Evolutionary conservation across 225 moss, liverwort and hornwort genomes (phyloP).

Genomic region (Bryoerythrophyllum caledonicum): DNA sequence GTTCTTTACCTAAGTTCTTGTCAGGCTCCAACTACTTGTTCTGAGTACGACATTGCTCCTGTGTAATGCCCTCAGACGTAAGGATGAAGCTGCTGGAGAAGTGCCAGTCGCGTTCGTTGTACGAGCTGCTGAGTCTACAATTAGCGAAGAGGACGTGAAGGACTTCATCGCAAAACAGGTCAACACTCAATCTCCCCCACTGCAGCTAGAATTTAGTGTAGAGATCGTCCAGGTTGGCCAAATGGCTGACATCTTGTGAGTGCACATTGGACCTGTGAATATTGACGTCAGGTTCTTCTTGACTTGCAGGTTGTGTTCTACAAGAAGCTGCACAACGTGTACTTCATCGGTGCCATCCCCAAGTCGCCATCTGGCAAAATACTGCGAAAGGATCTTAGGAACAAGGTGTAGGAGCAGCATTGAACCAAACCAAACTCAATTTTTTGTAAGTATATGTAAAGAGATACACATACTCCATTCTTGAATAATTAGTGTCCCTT

Average conservation of each 20-base stretch:
- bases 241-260: not conserved
- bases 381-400: constrained; percentile 73
- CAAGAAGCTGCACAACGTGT: constrained; percentile 72
- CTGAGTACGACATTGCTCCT: not conserved
- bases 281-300: not conserved
- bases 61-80: constrained; percentile 39
- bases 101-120: constrained; percentile 92
- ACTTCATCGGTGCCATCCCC: constrained; percentile 78
- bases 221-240: no score
- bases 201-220: not conserved
- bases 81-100: constrained; percentile 71
- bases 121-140: constrained; percentile 34
- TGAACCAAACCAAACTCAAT: not conserved
- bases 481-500: constrained; percentile 31
- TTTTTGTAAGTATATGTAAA: constrained; percentile 50
- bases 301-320: constrained; percentile 80
- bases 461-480: constrained; percentile 29
- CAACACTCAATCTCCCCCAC: not conserved
- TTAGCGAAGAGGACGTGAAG: constrained; percentile 69
- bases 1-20: not conserved
- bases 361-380: constrained; percentile 79
- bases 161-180: constrained; percentile 65
- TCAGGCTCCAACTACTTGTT: not conserved
- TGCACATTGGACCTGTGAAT: no score
- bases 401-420: constrained; percentile 31